phyloP scores from a whole-genome alignment of 2,329 filamentous ascomycete species.

The Nothophaeocryptopus gaeumannii region DNA sequence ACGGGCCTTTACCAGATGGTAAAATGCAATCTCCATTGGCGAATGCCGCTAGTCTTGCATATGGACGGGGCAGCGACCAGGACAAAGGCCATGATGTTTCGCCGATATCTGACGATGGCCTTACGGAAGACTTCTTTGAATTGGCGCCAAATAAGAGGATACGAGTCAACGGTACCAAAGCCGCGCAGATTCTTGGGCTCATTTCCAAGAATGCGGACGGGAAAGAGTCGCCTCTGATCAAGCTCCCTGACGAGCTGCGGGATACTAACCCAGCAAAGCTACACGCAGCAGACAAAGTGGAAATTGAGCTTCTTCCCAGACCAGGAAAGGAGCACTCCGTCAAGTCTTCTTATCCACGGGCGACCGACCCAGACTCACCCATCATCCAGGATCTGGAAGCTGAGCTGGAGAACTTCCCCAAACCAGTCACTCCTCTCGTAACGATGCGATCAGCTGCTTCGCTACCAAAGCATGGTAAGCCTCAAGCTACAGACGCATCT shows the following conservation, averaged over 20 bases:
- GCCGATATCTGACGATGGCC: neutral
- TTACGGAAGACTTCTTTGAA: neutral
- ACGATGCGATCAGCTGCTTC: too few relatives aligned
- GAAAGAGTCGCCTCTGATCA: constrained; percentile 5
- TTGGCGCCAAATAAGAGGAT: constrained; percentile 8
- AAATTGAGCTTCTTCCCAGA: neutral
- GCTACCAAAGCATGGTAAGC: too few relatives aligned
- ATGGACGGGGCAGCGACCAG: too few relatives aligned
- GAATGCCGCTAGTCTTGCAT: too few relatives aligned
- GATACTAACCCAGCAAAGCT: neutral
- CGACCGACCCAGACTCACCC: constrained; percentile 3
- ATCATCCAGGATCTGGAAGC: constrained; percentile 15
- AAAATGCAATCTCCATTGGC: neutral
- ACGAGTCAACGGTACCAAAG: constrained; percentile 27
- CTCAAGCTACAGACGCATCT: too few relatives aligned
- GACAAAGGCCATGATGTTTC: too few relatives aligned
- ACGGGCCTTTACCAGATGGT: neutral
- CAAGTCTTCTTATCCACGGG: neutral
- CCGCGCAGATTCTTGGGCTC: constrained; percentile 29
- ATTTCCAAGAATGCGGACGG: constrained; percentile 2
- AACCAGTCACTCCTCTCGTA: constrained; percentile 6
- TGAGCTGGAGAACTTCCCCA: constrained; percentile 22
- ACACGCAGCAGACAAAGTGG: neutral
- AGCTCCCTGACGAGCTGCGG: constrained; percentile 3
- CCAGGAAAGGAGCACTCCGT: neutral